phyloP scores from a whole-genome alignment of 202 grass and related monocot species.

The Setaria italica region DNA sequence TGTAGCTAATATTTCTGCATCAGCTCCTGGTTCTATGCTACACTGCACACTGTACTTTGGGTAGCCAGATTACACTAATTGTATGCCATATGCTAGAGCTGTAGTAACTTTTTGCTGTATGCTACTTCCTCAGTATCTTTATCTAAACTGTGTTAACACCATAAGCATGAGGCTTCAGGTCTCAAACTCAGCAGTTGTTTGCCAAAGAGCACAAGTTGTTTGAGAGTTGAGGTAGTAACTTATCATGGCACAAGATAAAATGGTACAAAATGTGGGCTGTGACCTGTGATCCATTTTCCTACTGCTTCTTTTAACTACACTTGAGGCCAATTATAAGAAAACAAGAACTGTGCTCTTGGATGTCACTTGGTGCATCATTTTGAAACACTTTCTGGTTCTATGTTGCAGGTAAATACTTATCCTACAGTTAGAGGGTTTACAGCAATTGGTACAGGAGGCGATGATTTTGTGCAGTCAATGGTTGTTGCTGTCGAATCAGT shows the following conservation, averaged over 20 bases:
- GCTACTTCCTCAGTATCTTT: background rate
- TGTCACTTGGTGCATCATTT: background rate
- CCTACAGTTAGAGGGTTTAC: constrained; percentile 80
- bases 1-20: constrained; percentile 13
- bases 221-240: background rate
- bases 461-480: constrained; percentile 93
- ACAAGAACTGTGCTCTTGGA: background rate
- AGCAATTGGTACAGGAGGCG: constrained; percentile 78
- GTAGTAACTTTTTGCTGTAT: background rate
- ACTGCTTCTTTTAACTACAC: background rate
- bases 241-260: constrained; percentile 4
- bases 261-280: background rate
- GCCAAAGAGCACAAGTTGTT: background rate
- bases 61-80: background rate
- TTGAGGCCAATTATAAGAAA: background rate
- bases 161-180: background rate
- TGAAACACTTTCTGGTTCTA: background rate
- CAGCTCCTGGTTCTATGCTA: background rate
- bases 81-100: background rate
- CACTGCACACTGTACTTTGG: background rate
- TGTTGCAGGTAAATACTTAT: constrained; percentile 77
- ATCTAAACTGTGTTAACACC: background rate
- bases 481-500: constrained; percentile 83
- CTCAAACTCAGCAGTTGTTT: background rate
- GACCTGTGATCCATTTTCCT: background rate